Evolutionary conservation across 2,329 filamentous ascomycete species (phyloP).

Genomic region (Fusarium setosum): DNA sequence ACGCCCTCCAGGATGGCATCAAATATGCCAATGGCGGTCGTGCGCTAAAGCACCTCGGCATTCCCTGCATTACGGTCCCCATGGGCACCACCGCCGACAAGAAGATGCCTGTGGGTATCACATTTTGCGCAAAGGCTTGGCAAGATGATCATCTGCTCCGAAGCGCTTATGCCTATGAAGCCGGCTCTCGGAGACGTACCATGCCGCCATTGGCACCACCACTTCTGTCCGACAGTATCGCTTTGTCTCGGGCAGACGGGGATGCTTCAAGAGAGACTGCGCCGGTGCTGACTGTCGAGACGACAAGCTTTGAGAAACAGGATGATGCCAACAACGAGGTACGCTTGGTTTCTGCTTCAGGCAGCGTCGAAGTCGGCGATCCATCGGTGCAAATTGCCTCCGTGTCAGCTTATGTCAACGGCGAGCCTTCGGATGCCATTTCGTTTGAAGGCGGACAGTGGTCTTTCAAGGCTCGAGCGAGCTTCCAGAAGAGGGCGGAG

Average conservation of each 20-base stretch:
- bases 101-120: constrained; percentile 63
- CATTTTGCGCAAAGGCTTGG: constrained; percentile 48
- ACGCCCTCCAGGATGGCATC: no score
- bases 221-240: neutral
- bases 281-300: neutral
- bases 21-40: constrained; percentile 66
- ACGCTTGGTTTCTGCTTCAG: neutral
- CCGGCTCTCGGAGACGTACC: neutral
- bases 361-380: neutral
- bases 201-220: neutral
- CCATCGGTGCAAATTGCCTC: neutral
- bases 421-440: neutral
- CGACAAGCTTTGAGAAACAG: neutral
- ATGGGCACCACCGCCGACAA: constrained; percentile 62
- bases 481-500: neutral
- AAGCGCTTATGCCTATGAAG: neutral
- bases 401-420: neutral
- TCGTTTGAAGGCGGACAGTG: neutral
- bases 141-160: neutral
- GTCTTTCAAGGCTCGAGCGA: neutral
- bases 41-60: constrained; percentile 63
- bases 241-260: neutral
- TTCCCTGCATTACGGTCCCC: constrained; percentile 64
- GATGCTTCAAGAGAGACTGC: neutral
- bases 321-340: neutral